These are phyloP conservation scores for Globisporangium orthogonon DNA, from an alignment of 352 stramenopile genomes.

Conservation along the genomic window DNA sequence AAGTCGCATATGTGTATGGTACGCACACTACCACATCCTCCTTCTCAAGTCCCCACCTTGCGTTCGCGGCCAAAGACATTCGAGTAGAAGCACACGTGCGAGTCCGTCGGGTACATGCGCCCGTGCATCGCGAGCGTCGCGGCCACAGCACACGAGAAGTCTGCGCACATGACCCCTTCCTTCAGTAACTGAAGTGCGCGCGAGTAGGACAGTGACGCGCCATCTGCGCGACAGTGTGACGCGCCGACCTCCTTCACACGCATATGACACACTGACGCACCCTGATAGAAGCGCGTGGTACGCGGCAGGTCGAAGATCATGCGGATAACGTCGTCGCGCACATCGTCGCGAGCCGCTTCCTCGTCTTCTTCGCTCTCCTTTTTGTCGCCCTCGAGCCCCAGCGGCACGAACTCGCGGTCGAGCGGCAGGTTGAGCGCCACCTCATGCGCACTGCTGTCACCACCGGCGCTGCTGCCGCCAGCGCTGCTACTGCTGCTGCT, in stretches of 20 bases:
- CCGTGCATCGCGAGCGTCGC: conserved; percentile 80
- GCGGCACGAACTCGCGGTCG: conserved; percentile 40
- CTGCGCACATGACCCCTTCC: conserved; percentile 16
- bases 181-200: background rate
- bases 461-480: background rate
- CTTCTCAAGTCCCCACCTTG: conserved; percentile 37
- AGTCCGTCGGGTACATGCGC: conserved; percentile 82
- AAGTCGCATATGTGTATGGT: background rate
- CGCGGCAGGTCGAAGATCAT: conserved; percentile 80
- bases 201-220: background rate
- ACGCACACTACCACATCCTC: background rate
- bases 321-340: conserved; percentile 81
- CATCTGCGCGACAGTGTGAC: background rate
- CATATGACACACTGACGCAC: conserved; percentile 12
- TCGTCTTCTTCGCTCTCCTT: conserved; percentile 13
- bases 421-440: conserved; percentile 27
- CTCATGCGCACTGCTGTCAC: background rate
- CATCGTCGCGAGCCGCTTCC: conserved; percentile 32
- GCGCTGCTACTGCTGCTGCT: conserved; percentile 10
- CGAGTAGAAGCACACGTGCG: conserved; percentile 85
- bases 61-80: conserved; percentile 83
- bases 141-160: conserved; percentile 80
- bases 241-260: too few species aligned
- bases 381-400: conserved; percentile 18
- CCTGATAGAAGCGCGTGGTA: conserved; percentile 74